A percentile compares a stretch with the other conserved stretches of the same genome.
Conservation (phyloP, 2,329 filamentous ascomycete genomes). For the Cercospora sp. region DNA sequence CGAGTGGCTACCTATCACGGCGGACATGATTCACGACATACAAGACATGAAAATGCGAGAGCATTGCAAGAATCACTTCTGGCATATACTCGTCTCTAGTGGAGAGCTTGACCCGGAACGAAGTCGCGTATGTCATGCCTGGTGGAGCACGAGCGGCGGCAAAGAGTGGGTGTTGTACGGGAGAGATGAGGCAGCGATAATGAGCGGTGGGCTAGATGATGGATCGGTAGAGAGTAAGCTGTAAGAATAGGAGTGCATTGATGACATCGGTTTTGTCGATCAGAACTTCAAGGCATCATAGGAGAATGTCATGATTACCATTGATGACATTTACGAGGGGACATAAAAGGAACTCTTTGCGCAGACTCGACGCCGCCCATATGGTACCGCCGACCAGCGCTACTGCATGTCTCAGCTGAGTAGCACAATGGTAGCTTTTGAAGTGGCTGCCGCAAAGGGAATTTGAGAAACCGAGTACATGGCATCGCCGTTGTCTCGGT, state of each 20-base stretch:
- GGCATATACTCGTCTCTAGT: slow-evolving; percentile 69
- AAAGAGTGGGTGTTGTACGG: slow-evolving; percentile 57
- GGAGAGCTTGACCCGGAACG: slow-evolving; percentile 89
- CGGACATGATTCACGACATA: slow-evolving; percentile 66
- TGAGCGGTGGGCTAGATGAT: slow-evolving; percentile 52
- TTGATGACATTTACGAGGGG: background rate
- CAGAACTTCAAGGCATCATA: background rate
- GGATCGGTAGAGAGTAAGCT: slow-evolving; percentile 21
- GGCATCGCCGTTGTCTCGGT: slow-evolving; percentile 8
- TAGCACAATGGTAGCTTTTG: slow-evolving; percentile 4
- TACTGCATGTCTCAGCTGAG: slow-evolving; percentile 8
- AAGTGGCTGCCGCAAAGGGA: background rate
- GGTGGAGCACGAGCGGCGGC: slow-evolving; percentile 74
- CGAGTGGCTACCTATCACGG: slow-evolving; percentile 76
- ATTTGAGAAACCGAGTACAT: background rate
- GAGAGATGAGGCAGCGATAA: slow-evolving; percentile 41
- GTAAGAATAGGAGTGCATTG: slow-evolving; percentile 8
- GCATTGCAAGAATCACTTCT: slow-evolving; percentile 69
- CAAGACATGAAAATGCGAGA: slow-evolving; percentile 62
- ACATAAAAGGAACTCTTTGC: background rate
- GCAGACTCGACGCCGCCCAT: background rate
- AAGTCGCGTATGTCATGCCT: slow-evolving; percentile 73
- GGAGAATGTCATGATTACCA: background rate
- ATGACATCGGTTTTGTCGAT: background rate
- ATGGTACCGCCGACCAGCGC: slow-evolving; percentile 11